A percentile compares a stretch with the other conserved stretches of the same genome.
These are phyloP conservation scores for Saccharomycopsis phalli DNA, from an alignment of 1,139 yeast species.

Conservation along the genomic window DNA sequence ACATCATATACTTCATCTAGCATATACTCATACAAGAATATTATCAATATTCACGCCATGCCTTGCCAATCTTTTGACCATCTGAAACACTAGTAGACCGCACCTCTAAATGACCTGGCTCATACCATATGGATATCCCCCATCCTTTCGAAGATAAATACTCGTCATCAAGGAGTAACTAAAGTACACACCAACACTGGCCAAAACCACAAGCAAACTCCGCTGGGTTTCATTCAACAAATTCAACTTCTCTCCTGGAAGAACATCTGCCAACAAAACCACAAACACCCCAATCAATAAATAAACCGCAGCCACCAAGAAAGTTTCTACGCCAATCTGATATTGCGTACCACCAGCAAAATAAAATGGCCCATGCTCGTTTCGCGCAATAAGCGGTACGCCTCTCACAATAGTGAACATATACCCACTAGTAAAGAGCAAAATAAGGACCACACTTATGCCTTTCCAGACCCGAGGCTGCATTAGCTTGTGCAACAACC, in stretches of 20 bases:
- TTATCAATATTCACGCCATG: too few species aligned
- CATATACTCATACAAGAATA: too few species aligned
- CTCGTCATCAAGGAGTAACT: slow-evolving; percentile 24
- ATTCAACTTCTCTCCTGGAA: slow-evolving; percentile 23
- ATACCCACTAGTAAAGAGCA: slow-evolving; percentile 49
- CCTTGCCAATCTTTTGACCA: too few species aligned
- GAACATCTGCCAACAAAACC: slow-evolving; percentile 22
- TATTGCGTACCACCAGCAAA: slow-evolving; percentile 56
- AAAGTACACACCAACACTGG: slow-evolving; percentile 22
- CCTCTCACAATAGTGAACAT: slow-evolving; percentile 52
- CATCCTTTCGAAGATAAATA: slow-evolving; percentile 25
- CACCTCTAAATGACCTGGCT: too few species aligned
- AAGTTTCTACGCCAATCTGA: slow-evolving; percentile 63
- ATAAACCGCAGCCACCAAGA: slow-evolving; percentile 43
- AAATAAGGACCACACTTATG: slow-evolving; percentile 34
- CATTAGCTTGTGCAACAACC: slow-evolving; percentile 29
- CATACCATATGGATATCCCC: slow-evolving; percentile 29
- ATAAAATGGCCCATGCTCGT: slow-evolving; percentile 37
- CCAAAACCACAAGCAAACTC: slow-evolving; percentile 14
- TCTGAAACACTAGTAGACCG: too few species aligned
- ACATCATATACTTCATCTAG: too few species aligned
- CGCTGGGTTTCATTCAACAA: slow-evolving; percentile 9
- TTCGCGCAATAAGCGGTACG: slow-evolving; percentile 53
- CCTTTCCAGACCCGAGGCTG: slow-evolving; percentile 32
- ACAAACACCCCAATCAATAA: slow-evolving; percentile 32